Base-by-base conservation (phyloP, 805 yeast genomes). In the Kockiozyma suomiensis region DNA sequence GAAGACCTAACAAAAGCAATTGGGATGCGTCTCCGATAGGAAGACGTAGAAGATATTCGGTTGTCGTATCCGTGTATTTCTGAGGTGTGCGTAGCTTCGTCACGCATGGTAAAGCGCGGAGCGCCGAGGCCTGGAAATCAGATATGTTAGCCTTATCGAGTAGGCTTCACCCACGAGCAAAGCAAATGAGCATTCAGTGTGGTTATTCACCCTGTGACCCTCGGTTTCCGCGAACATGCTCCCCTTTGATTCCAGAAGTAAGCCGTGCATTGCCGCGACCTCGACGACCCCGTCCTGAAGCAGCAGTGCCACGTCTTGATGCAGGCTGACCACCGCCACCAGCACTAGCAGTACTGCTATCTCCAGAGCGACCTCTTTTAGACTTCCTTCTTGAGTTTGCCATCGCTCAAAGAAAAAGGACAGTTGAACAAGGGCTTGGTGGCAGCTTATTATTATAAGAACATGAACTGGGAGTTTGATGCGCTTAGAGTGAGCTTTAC, bases 41-140 rank as follows among this genome's bases (percentile, higher is more conserved):
- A 10, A 3, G 41, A 2, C 12, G 33, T 26, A 25, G n/a, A 12
- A 19, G 21, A 15, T 30, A 7, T 30, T 13, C 49, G 21, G 3
- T 26, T 37, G 19, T 28, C 41, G 35, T 17, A 33, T 19, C 15
- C 26, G 10, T 15, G 37, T 12, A 28, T 30, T 35, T 28, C 35
- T 23, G 54, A 26, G 21, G 64, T 59, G 26, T 23, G 35, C 2
- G 30, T 25, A 6, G 64, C 64, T 19, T 52, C 64, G 32, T 60
- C 64, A 21, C 59, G 59, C 58, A 60, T 46, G 2, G 60, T 48
- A 25, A 55, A 56, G 23, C 41, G 13, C 33, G 50, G 58, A 12
- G 43, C 50, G 5, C 52, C 52, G n/a, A 46, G 47, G 28, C 50
- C 58, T 43, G 42, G 15, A 52, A 10, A 28, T 25, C 15, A 7